These are phyloP conservation scores for Chaetoceros tenuissimus DNA, from an alignment of 108 stramenopile species.

Conservation along the genomic window DNA sequence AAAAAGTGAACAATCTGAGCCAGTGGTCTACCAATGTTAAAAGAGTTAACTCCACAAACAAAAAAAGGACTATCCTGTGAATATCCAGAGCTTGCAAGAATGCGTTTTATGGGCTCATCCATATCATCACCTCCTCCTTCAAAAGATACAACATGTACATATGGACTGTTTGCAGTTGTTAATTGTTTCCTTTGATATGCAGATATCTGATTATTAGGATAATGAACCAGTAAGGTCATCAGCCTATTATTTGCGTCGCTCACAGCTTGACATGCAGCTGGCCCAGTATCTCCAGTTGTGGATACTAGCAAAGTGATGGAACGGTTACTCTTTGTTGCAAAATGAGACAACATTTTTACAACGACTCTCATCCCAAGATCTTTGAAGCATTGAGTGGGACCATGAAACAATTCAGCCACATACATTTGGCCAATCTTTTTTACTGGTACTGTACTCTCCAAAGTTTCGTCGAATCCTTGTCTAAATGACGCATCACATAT, in stretches of 20 bases:
- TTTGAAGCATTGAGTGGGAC: slow-evolving; percentile 90
- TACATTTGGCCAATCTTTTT: slow-evolving; percentile 27
- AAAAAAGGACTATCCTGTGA: slow-evolving; percentile 9
- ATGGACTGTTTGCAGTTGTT: slow-evolving; percentile 41
- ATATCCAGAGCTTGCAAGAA: slow-evolving; percentile 17
- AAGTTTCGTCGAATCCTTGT: slow-evolving; percentile 22
- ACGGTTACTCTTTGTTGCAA: slow-evolving; percentile 41
- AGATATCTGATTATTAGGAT: slow-evolving; percentile 78
- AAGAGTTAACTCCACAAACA: slow-evolving; percentile 70
- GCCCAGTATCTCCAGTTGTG: slow-evolving; percentile 88
- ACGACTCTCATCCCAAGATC: slow-evolving; percentile 77
- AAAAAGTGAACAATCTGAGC: slow-evolving; percentile 82
- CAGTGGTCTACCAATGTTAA: slow-evolving; percentile 81
- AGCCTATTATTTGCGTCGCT: slow-evolving; percentile 42
- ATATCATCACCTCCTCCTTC: slow-evolving; percentile 90
- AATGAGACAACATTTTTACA: slow-evolving; percentile 51
- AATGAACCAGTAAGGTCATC: slow-evolving; percentile 68
- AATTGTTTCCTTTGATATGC: slow-evolving; percentile 82
- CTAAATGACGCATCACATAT: slow-evolving; percentile 39
- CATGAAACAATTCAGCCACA: slow-evolving; percentile 86
- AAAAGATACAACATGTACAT: slow-evolving; percentile 62
- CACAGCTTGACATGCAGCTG: slow-evolving; percentile 84
- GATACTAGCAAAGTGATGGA: slow-evolving; percentile 56
- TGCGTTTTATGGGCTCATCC: slow-evolving; percentile 78
- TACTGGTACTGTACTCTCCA: slow-evolving; percentile 19